phyloP scores from a whole-genome alignment of 805 yeast species.

The Wickerhamomyces ciferrii region DNA sequence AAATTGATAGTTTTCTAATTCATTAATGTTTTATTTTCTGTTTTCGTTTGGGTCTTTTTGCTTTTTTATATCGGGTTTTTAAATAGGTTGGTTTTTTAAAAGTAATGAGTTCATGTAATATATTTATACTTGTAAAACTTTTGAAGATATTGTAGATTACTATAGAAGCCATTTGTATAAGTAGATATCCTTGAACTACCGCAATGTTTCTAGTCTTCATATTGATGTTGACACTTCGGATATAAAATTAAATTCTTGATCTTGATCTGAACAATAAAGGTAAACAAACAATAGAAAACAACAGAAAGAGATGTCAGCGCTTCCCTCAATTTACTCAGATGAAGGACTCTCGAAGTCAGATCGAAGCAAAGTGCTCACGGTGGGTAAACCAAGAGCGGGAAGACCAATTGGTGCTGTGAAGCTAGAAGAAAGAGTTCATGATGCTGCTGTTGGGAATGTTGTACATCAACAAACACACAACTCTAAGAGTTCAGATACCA shows the following conservation, averaged over 20 bases:
- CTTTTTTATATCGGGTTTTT: not conserved
- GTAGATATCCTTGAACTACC: too few species aligned
- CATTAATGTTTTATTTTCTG: not conserved
- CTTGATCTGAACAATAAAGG: not conserved
- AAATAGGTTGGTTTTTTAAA: not conserved
- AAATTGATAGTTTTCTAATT: not conserved
- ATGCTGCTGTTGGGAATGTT: slow-evolving; percentile 5
- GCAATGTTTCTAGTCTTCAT: too few species aligned
- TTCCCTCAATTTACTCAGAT: slow-evolving; percentile 21
- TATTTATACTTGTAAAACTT: not conserved
- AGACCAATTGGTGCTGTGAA: slow-evolving; percentile 20
- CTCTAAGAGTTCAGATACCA: not conserved
- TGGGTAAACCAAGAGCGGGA: slow-evolving; percentile 10
- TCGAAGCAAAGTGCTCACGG: slow-evolving; percentile 11
- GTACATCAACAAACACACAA: too few species aligned
- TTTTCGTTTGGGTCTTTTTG: not conserved
- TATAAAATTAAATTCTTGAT: not conserved
- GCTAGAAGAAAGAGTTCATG: slow-evolving; percentile 19
- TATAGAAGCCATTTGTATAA: too few species aligned
- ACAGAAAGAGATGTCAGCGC: slow-evolving; percentile 7
- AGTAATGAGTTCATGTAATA: slow-evolving; percentile 1
- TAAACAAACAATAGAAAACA: not conserved
- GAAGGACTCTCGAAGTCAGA: slow-evolving; percentile 14
- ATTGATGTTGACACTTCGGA: too few species aligned
- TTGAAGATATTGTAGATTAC: not conserved